phyloP scores from a whole-genome alignment of 331 rosid genomes.

The Dryas integrifolia region DNA sequence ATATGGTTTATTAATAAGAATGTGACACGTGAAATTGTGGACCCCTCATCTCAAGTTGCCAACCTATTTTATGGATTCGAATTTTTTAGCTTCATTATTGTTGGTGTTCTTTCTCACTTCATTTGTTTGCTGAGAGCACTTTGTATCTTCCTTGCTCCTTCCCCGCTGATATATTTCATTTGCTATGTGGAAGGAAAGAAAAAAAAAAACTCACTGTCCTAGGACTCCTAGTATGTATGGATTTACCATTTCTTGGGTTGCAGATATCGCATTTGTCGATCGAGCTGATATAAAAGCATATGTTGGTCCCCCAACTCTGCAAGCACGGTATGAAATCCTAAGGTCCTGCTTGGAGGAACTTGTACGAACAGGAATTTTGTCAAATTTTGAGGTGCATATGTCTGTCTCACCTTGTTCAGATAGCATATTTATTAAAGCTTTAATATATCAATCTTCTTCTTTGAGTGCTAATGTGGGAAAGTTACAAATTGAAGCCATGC shows the following conservation, averaged over 20 bases:
- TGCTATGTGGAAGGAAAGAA: background rate
- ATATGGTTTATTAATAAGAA: background rate
- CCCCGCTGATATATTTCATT: background rate
- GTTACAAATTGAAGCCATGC: slow-evolving; percentile 22
- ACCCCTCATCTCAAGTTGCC: background rate
- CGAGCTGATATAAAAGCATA: slow-evolving; percentile 97
- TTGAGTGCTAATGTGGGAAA: slow-evolving; percentile 5
- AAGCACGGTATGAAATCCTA: slow-evolving; percentile 89
- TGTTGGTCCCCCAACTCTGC: slow-evolving; percentile 95
- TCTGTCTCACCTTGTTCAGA: slow-evolving; percentile 16
- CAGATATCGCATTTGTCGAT: slow-evolving; percentile 96
- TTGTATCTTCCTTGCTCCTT: background rate
- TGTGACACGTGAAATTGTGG: no score
- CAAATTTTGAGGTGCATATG: slow-evolving; percentile 52
- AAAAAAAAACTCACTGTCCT: background rate
- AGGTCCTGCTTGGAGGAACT: slow-evolving; percentile 87
- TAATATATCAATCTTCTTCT: background rate
- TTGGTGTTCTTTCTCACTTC: background rate
- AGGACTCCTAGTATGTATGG: background rate
- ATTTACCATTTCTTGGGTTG: slow-evolving; percentile 37
- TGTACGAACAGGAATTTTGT: slow-evolving; percentile 58
- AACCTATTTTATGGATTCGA: background rate
- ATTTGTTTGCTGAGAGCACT: background rate
- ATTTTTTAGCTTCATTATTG: background rate
- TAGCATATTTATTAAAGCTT: slow-evolving; percentile 3